phyloP scores from a whole-genome alignment of 331 rosid species.

The Malus hybrid region DNA sequence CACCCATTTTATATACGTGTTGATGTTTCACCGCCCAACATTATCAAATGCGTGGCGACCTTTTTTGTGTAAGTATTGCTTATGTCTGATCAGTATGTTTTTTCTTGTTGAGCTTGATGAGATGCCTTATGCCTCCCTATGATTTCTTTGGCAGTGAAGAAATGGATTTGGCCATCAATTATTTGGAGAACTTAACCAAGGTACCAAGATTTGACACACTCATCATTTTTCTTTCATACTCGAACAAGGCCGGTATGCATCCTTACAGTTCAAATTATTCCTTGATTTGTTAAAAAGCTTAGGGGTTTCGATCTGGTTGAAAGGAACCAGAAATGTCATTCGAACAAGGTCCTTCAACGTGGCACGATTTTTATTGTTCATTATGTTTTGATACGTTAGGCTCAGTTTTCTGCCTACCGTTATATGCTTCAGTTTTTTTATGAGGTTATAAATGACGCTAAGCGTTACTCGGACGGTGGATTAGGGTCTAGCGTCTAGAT shows the following conservation, averaged over 20 bases:
- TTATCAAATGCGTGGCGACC: constrained; percentile 67
- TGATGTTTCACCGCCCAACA: background rate
- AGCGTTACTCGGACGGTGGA: accelerated
- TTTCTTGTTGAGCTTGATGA: background rate
- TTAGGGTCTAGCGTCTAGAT: accelerated
- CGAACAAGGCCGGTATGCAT: constrained; percentile 59
- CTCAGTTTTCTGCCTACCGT: too few species aligned
- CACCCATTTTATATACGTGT: too few species aligned
- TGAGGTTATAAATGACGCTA: accelerated
- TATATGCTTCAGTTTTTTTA: too few species aligned
- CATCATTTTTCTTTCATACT: constrained; percentile 60
- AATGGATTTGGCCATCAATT: constrained; percentile 50
- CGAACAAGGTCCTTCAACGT: too few species aligned
- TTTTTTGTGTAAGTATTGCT: constrained; percentile 57
- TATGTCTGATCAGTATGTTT: background rate
- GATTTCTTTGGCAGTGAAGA: constrained; percentile 59
- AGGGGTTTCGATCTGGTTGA: too few species aligned
- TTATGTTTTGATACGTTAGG: too few species aligned
- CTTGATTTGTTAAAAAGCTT: background rate
- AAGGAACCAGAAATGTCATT: background rate
- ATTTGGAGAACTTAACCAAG: constrained; percentile 58
- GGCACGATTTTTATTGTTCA: too few species aligned
- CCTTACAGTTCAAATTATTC: background rate
- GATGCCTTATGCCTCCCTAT: background rate
- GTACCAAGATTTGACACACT: constrained; percentile 70